Percentiles rank a stretch among this genome's conserved stretches.
phyloP scores from a whole-genome alignment of 257 asterid genomes.

The Lycium barbarum region DNA sequence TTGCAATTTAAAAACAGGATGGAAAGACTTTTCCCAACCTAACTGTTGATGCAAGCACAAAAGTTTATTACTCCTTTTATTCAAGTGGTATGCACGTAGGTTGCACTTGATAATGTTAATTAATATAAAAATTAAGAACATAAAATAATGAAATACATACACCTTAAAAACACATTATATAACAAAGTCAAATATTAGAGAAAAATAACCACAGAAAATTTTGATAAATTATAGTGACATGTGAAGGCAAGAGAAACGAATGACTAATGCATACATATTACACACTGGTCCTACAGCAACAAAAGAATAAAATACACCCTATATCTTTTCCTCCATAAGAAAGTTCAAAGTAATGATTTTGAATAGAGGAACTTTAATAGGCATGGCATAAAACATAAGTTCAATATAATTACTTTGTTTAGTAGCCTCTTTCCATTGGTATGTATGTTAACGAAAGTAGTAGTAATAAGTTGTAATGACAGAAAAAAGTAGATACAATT shows the following conservation, averaged over 20 bases:
- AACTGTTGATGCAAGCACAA: neutral
- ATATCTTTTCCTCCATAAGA: neutral
- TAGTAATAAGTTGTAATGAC: neutral
- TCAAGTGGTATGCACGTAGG: neutral
- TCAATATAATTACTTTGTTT: neutral
- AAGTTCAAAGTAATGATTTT: neutral
- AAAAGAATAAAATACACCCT: neutral
- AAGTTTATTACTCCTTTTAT: neutral
- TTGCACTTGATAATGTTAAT: neutral
- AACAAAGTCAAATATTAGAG: neutral
- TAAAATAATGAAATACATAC: neutral
- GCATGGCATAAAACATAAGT: neutral
- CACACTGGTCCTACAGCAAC: constrained; percentile 3
- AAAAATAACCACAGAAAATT: neutral
- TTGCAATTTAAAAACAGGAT: too few species aligned
- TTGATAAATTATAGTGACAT: neutral
- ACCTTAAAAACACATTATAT: neutral
- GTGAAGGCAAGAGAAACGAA: constrained; percentile 15
- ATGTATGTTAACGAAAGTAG: neutral
- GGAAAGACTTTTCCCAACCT: neutral
- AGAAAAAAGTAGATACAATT: neutral
- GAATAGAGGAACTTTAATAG: neutral
- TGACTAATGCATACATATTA: neutral
- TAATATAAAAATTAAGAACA: neutral
- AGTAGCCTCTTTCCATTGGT: neutral